These are phyloP conservation scores for Astrocystis sublimbata DNA, from an alignment of 495 filamentous ascomycete genomes.

Conservation along the genomic window DNA sequence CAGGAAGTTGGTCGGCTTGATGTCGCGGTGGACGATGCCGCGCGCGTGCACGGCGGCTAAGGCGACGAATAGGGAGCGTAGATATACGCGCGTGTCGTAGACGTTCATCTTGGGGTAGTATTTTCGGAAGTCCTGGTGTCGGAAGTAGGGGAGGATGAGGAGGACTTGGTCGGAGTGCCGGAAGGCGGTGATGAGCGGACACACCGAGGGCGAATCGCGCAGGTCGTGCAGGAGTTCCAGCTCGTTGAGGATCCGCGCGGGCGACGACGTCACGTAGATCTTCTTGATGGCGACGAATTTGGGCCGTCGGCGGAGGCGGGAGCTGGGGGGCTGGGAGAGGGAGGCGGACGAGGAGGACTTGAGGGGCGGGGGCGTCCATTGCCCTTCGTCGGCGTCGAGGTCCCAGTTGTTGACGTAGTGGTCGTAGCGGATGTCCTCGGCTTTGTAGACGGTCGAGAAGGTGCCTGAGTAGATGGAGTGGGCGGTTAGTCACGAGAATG, in stretches of 20 bases:
- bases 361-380: constrained; percentile 63
- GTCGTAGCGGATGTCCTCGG: constrained; percentile 90
- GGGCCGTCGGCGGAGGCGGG: constrained; percentile 44
- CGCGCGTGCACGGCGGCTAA: constrained; percentile 78
- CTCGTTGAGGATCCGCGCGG: constrained; percentile 91
- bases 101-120: constrained; percentile 89
- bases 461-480: constrained; percentile 63
- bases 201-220: constrained; percentile 76
- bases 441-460: constrained; percentile 98
- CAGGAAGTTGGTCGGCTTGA: constrained; percentile 99
- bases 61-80: constrained; percentile 84
- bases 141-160: constrained; percentile 91
- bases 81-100: constrained; percentile 82
- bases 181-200: constrained; percentile 95
- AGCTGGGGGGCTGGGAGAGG: constrained; percentile 22
- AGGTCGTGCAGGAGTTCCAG: constrained; percentile 94
- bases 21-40: constrained; percentile 90
- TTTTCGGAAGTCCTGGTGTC: constrained; percentile 91
- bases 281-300: constrained; percentile 97
- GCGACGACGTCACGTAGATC: constrained; percentile 97
- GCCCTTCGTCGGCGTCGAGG: constrained; percentile 60
- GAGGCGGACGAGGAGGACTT: constrained; percentile 22
- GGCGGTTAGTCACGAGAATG: neutral
- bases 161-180: constrained; percentile 92
- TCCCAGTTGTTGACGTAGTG: constrained; percentile 88